Conservation (phyloP, 768 basidiomycete genomes). For the Trichaptum fuscoviolaceum region DNA sequence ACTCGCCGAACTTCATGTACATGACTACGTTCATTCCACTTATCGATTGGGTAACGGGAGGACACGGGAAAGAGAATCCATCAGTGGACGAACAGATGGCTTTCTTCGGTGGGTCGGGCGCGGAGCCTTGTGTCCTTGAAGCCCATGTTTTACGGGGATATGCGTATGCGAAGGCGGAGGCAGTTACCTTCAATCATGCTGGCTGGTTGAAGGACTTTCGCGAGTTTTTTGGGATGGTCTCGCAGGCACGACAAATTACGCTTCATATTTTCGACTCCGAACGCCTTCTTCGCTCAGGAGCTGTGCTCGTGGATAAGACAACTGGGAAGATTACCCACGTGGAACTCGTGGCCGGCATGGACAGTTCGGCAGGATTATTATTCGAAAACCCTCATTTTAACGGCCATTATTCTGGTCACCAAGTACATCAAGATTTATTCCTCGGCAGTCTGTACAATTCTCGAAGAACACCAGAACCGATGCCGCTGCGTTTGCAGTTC, state of each 20-base stretch:
- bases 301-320: conserved; percentile 4
- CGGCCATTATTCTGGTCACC: not conserved
- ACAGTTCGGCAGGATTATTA: not conserved
- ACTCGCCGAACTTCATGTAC: not conserved
- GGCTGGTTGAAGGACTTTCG: conserved; percentile 5
- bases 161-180: conserved; percentile 3
- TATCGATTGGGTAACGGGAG: not conserved
- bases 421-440: conserved; percentile 1
- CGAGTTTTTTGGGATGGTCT: conserved; percentile 4
- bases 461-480: not conserved
- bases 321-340: conserved; percentile 4
- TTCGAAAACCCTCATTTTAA: not conserved
- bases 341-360: not conserved
- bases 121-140: not conserved
- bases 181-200: conserved; percentile 1
- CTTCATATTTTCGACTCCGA: conserved; percentile 1
- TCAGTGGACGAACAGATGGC: not conserved
- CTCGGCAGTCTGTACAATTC: not conserved
- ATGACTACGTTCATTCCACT: not conserved
- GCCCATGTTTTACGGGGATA: not conserved
- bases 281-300: conserved; percentile 1
- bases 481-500: conserved; percentile 1
- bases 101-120: not conserved
- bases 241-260: not conserved
- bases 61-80: not conserved